Conservation (phyloP, 2,329 filamentous ascomycete species). For the Cryphonectria carpinicola region DNA sequence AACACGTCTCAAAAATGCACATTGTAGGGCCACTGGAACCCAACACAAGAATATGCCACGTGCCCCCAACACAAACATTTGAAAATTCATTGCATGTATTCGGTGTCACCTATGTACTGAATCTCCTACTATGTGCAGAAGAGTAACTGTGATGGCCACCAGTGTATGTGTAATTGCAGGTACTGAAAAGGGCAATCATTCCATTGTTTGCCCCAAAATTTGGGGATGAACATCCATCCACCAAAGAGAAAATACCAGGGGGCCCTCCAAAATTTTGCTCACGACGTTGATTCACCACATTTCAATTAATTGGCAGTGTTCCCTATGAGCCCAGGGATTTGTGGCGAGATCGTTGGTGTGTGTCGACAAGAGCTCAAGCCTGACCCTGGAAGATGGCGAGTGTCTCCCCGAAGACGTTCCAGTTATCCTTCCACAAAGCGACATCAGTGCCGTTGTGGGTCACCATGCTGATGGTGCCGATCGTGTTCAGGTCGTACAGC, state of each 20-base stretch:
- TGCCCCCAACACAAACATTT: neutral
- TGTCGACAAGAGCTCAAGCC: conserved; percentile 4
- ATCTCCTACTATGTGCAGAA: neutral
- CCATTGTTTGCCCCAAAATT: neutral
- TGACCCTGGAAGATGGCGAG: conserved; percentile 32
- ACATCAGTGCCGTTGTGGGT: conserved; percentile 40
- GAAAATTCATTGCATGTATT: neutral
- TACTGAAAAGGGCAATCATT: neutral
- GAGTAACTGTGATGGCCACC: neutral
- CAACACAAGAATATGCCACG: neutral
- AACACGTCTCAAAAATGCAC: neutral
- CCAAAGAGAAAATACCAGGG: neutral
- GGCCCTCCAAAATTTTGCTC: neutral
- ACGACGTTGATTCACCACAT: neutral
- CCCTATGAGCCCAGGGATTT: neutral
- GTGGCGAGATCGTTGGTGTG: neutral
- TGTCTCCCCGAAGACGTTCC: conserved; percentile 40
- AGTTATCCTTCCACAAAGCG: conserved; percentile 41
- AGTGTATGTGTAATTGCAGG: neutral
- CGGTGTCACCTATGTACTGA: neutral
- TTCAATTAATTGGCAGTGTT: neutral
- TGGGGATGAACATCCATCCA: neutral
- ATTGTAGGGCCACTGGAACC: neutral
- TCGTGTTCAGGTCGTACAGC: conserved; percentile 47
- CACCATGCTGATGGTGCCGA: conserved; percentile 45